These are phyloP conservation scores for Erythrophleum ivorense DNA, from an alignment of 331 rosid species.

Conservation along the genomic window DNA sequence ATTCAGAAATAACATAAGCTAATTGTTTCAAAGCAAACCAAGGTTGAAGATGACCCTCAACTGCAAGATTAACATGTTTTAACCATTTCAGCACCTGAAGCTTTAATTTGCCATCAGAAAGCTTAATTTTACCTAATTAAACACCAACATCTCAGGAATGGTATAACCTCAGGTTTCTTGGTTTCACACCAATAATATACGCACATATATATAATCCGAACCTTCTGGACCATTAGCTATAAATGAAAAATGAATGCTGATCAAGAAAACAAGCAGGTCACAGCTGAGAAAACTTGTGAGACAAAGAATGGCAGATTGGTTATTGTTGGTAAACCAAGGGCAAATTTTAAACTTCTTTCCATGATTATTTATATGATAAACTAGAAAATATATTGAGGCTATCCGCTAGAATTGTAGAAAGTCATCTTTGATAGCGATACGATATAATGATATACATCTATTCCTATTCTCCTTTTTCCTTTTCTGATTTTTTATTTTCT, in stretches of 20 bases:
- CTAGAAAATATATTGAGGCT: constrained; percentile 13
- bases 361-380: background rate
- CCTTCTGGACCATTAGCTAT: constrained; percentile 61
- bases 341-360: background rate
- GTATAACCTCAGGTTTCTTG: constrained; percentile 39
- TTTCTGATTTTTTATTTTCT: background rate
- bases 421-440: constrained; percentile 49
- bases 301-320: constrained; percentile 31
- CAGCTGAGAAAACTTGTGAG: background rate
- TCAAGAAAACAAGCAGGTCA: constrained; percentile 11
- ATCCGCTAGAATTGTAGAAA: constrained; percentile 42
- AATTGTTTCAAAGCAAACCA: constrained; percentile 26
- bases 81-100: constrained; percentile 35
- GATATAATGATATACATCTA: constrained; percentile 33
- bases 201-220: constrained; percentile 45
- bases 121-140: constrained; percentile 51
- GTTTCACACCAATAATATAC: constrained; percentile 56
- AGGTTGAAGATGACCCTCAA: constrained; percentile 69
- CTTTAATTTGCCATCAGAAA: constrained; percentile 27
- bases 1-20: constrained; percentile 41
- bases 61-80: constrained; percentile 52
- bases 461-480: constrained; percentile 36
- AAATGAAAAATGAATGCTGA: constrained; percentile 41
- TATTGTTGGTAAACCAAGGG: constrained; percentile 37
- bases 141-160: constrained; percentile 44